These are phyloP conservation scores for Cordyceps tenuipes DNA, from an alignment of 2,329 filamentous ascomycete species.

Conservation along the genomic window DNA sequence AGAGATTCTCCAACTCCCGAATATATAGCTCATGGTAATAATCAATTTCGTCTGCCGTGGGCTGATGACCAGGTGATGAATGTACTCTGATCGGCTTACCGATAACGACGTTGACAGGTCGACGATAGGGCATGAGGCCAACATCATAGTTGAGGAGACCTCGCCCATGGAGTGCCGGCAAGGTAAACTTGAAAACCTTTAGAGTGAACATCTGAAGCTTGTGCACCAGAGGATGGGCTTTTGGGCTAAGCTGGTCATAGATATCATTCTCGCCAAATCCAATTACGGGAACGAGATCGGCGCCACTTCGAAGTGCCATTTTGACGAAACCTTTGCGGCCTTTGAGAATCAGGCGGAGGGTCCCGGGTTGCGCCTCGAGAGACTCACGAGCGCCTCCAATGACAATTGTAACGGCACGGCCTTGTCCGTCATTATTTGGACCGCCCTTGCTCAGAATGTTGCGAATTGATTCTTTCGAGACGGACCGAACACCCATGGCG, in stretches of 20 bases:
- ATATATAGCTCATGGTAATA: slow-evolving; percentile 73
- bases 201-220: slow-evolving; percentile 77
- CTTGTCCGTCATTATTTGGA: slow-evolving; percentile 71
- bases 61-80: slow-evolving; percentile 45
- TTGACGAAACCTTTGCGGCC: slow-evolving; percentile 90
- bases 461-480: slow-evolving; percentile 63
- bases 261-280: slow-evolving; percentile 94
- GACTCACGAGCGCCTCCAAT: slow-evolving; percentile 88
- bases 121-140: slow-evolving; percentile 87
- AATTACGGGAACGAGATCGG: slow-evolving; percentile 85
- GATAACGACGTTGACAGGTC: slow-evolving; percentile 81
- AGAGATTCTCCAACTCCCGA: slow-evolving; percentile 62
- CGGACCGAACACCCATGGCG: slow-evolving; percentile 76
- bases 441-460: slow-evolving; percentile 67
- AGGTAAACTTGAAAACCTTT: slow-evolving; percentile 80
- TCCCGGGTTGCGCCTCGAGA: slow-evolving; percentile 74
- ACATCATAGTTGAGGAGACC: slow-evolving; percentile 98
- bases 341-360: slow-evolving; percentile 68
- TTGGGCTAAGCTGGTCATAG: slow-evolving; percentile 79
- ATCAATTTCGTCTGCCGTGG: slow-evolving; percentile 69
- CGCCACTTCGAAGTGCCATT: slow-evolving; percentile 83
- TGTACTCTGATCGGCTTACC: slow-evolving; percentile 69
- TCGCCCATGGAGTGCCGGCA: slow-evolving; percentile 81
- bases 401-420: slow-evolving; percentile 93
- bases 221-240: slow-evolving; percentile 70